Evolutionary conservation across 805 yeast species (phyloP).

Genomic region (Candida dajiaensis): DNA sequence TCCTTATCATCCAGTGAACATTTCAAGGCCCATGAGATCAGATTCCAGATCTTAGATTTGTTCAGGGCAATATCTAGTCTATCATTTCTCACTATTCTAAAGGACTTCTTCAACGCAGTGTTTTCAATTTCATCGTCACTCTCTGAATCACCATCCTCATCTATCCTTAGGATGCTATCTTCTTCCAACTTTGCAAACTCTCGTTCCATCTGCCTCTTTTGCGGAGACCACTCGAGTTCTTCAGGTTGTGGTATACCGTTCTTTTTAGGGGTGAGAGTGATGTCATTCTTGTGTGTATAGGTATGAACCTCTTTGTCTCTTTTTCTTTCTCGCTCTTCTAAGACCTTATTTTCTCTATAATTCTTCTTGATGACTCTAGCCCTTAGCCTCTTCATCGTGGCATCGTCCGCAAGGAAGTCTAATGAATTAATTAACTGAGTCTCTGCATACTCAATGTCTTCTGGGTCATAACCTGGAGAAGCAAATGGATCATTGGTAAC

Average conservation of each 20-base stretch:
- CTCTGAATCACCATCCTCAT: constrained; percentile 3
- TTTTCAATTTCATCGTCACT: constrained; percentile 4
- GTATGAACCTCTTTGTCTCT: constrained; percentile 1
- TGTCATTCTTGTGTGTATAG: neutral
- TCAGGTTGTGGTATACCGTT: neutral
- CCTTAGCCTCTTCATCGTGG: constrained; percentile 5
- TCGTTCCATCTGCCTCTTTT: constrained; percentile 14
- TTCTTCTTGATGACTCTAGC: constrained; percentile 6
- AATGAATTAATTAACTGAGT: constrained; percentile 8
- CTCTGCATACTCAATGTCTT: constrained; percentile 12
- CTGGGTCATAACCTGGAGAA: constrained; percentile 1
- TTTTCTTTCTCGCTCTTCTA: neutral
- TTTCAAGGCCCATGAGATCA: constrained; percentile 26
- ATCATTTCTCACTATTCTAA: constrained; percentile 19
- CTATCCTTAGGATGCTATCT: neutral
- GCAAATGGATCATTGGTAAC: constrained; percentile 2
- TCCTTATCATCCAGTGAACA: constrained; percentile 18
- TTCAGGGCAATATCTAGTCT: constrained; percentile 21
- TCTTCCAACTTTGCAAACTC: constrained; percentile 1
- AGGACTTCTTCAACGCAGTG: constrained; percentile 15
- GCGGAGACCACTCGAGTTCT: constrained; percentile 15
- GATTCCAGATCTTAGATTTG: constrained; percentile 21
- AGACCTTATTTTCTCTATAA: constrained; percentile 10
- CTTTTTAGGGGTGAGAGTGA: neutral
- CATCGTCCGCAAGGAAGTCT: constrained; percentile 6